These are phyloP conservation scores for Ceriops tagal DNA, from an alignment of 345 rosid genomes.

Conservation along the genomic window DNA sequence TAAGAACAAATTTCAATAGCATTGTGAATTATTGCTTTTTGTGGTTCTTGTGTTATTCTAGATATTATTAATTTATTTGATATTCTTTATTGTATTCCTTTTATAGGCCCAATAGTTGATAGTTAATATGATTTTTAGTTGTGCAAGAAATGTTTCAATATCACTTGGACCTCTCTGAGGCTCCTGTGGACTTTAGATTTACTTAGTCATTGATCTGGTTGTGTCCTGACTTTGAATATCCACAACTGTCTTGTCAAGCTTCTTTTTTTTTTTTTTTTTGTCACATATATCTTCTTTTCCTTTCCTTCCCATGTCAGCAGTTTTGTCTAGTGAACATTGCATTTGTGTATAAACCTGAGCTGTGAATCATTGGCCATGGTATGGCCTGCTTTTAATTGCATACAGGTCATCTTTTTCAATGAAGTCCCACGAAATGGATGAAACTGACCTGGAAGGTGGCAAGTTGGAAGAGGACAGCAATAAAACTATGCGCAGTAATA, in stretches of 20 bases:
- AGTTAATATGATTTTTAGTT: too few relatives aligned
- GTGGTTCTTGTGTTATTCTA: too few relatives aligned
- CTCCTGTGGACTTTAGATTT: too few relatives aligned
- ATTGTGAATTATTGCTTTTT: too few relatives aligned
- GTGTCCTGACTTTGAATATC: too few relatives aligned
- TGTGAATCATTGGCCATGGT: not conserved
- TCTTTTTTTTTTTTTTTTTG: not conserved
- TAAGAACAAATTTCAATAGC: too few relatives aligned
- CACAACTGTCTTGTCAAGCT: not conserved
- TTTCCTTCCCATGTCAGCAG: not conserved
- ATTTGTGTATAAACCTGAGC: not conserved
- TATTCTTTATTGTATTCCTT: too few relatives aligned
- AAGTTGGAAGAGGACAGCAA: slow-evolving; percentile 55
- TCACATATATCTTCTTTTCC: not conserved
- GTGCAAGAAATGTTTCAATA: too few relatives aligned
- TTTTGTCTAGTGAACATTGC: not conserved
- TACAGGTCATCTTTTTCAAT: slow-evolving; percentile 48
- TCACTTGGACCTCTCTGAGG: too few relatives aligned
- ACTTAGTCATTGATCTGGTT: too few relatives aligned
- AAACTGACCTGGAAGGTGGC: slow-evolving; percentile 79
- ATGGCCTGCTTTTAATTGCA: slow-evolving; percentile 15
- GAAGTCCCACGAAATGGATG: slow-evolving; percentile 59
- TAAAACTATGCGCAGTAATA: slow-evolving; percentile 42
- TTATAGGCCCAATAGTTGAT: too few relatives aligned
- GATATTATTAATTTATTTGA: too few relatives aligned